phyloP scores from a whole-genome alignment of 139 green algal species.

The Coelastrella sp. region DNA sequence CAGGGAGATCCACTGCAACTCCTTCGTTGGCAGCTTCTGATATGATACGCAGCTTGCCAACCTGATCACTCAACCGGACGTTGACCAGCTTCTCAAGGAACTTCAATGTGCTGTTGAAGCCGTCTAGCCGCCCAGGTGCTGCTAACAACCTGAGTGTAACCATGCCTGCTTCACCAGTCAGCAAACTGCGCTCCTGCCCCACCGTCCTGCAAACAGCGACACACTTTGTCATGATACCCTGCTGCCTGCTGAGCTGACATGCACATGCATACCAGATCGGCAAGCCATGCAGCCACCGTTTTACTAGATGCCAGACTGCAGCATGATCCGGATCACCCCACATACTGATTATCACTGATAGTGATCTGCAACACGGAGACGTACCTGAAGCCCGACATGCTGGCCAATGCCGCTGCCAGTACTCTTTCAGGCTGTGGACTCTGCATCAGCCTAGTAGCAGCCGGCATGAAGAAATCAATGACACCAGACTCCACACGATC shows the following conservation, averaged over 20 bases:
- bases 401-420: slow-evolving; percentile 88
- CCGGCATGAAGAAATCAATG: slow-evolving; percentile 85
- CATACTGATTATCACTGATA: neutral
- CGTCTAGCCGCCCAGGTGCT: slow-evolving; percentile 51
- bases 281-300: too few relatives aligned
- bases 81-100: slow-evolving; percentile 20
- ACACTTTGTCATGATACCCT: neutral
- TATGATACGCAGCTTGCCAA: slow-evolving; percentile 78
- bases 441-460: slow-evolving; percentile 80
- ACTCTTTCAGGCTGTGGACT: slow-evolving; percentile 66
- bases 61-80: neutral
- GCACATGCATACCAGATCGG: neutral
- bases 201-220: slow-evolving; percentile 32
- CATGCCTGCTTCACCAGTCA: slow-evolving; percentile 83
- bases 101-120: slow-evolving; percentile 48
- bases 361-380: too few relatives aligned
- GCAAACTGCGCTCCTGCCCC: slow-evolving; percentile 75
- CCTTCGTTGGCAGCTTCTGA: slow-evolving; percentile 52
- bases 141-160: slow-evolving; percentile 76
- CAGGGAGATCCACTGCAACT: slow-evolving; percentile 92
- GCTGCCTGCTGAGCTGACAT: too few relatives aligned
- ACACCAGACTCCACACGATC: slow-evolving; percentile 79
- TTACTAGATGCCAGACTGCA: neutral
- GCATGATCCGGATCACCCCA: neutral
- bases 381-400: slow-evolving; percentile 87